Evolutionary conservation across 805 yeast genomes (phyloP), one percentile per base, ranked within the genome.

Genomic region (Myxozyma neotropica): DNA sequence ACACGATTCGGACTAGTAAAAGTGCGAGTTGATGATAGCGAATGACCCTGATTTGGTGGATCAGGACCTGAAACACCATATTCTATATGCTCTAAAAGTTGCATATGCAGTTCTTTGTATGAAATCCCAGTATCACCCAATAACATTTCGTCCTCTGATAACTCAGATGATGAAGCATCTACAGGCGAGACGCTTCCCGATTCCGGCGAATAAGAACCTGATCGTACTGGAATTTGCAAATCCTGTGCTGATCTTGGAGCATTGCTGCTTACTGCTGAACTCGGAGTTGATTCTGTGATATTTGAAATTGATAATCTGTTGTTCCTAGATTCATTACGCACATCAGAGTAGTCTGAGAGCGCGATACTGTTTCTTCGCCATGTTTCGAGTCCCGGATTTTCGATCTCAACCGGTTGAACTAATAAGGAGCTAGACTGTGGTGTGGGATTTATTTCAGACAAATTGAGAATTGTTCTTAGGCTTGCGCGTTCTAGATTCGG

Each of bases 401-500:
- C 19, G 19, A 24, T 23, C 46, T 7, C n/a, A 29, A 39, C n/a
- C n/a, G 46, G n/a, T 26, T 29, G 33, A 10, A 10, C 10, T 10
- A 29, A 29, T 29, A 29, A 29, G 10, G 33, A 10, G 6, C 33
- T 10, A 29, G 26, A 8, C 4, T 7, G 33, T 10, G 36, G n/a
- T 19, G 43, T 8, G 4, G 53, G 12, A 27, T 31, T 10, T 21
- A 29, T 12, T 13, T 44, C 45, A n/a, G 46, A 29, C 2, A 17
- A 13, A 45, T 45, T 53, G 7, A 53, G 46, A 23, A 53, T 53
- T 10, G 57, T 53, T 7, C 51, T 49, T 23, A 44, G 26, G 17
- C 51, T 53, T 12, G 57, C 57, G 2, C 56, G 49, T 27, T 53
- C 56, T 23, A 53, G 44, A n/a, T 35, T 53, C 10, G 50, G 57